Conservation (phyloP, 441 rosid genomes). For the Arabidopsis hybrid region DNA sequence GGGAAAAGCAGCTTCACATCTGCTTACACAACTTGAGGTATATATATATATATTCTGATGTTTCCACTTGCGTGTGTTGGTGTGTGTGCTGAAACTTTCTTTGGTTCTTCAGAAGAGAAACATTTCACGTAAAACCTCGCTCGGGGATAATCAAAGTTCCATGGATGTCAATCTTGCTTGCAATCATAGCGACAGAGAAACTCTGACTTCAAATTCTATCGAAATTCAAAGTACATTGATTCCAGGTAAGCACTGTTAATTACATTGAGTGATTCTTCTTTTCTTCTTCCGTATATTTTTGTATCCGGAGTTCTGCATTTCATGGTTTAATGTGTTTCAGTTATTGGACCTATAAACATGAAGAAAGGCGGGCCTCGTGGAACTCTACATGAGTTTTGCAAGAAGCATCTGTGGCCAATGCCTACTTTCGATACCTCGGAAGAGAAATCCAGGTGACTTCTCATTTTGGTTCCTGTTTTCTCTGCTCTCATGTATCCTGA, state of each 20-base stretch:
- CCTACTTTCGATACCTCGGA: conserved; percentile 65
- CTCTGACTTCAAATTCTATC: conserved; percentile 35
- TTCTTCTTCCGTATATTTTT: conserved; percentile 1
- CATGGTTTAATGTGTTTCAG: conserved; percentile 37
- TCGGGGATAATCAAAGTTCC: conserved; percentile 50
- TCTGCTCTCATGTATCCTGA: background rate
- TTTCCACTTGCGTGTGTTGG: conserved; percentile 9
- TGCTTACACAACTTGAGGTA: conserved; percentile 89
- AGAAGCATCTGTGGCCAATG: conserved; percentile 76
- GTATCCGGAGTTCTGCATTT: background rate
- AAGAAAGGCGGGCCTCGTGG: conserved; percentile 89
- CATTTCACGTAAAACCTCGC: conserved; percentile 51
- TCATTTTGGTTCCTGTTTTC: background rate
- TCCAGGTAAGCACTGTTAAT: conserved; percentile 30
- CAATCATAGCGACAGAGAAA: conserved; percentile 37
- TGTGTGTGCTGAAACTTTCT: conserved; percentile 13
- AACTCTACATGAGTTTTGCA: conserved; percentile 68
- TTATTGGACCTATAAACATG: conserved; percentile 57
- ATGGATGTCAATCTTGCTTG: conserved; percentile 38
- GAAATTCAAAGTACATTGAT: conserved; percentile 12
- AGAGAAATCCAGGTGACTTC: conserved; percentile 59
- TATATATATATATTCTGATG: conserved; percentile 45
- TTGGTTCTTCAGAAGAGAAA: conserved; percentile 59
- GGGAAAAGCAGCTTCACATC: conserved; percentile 80
- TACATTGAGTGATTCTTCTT: conserved; percentile 22